Base-by-base conservation (phyloP, 306 rosid genomes). In the Acacia melanoxylon region DNA sequence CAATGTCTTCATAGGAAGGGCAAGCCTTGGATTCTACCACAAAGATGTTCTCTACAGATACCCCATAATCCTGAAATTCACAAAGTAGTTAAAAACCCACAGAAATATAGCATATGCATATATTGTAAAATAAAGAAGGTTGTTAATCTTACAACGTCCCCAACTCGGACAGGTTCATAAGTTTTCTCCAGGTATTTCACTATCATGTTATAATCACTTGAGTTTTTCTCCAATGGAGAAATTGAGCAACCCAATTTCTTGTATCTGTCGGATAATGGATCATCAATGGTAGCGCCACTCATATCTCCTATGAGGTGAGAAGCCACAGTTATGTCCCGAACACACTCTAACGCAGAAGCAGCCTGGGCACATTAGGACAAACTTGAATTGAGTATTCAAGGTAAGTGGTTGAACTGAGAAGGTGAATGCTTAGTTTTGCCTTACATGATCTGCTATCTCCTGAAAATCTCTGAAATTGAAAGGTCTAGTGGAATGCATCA, bases 391-490 rank as follows among this genome's bases (percentile, higher is more conserved):
- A 72, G 41, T 52, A 58, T 71, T 24, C 20, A n/a, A 67, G 19
- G 22, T 5, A 37, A 76, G 59, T 19, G 16, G 35, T 31, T 79
- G 76, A 3, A 44, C 0, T 61, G 22, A 37, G 11, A 48, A 51
- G 41, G 77, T 16, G 71, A 33, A 66, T 46, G 12, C n/a, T 27
- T 59, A 66, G 58, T 37, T 65, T 77, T 51, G 54, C 10, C 90
- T 89, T 78, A 93, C 98, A 89, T 91, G 91, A 3, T 95, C 97
- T 58, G 98, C 96, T 75, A 95, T 80, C 79, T 93, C 98, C 35
- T 89, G 92, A 68, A 80, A 83, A 75, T 95, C 93, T 81, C 88
- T 85, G 85, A 93, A 93, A 54, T 82, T 89, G 80, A 93, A 91
- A 81, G 99, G 96, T 78, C 96, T 86, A 8, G 97, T 89, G 22